These are phyloP conservation scores for Claviceps digitariae DNA, from an alignment of 2,329 filamentous ascomycete species.

Conservation along the genomic window DNA sequence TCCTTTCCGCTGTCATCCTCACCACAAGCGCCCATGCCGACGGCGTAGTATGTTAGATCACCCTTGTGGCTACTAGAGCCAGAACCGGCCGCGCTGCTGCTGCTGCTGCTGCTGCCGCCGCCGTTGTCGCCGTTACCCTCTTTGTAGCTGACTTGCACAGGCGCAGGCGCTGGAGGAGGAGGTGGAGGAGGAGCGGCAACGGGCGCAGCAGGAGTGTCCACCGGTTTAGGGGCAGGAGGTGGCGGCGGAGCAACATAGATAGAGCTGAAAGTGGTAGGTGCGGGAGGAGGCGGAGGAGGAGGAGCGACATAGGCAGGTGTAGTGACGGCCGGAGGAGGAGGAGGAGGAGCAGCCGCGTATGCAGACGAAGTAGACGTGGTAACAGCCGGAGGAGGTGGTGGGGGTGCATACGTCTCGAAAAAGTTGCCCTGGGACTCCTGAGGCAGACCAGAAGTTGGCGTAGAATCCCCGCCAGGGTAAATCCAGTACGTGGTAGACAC, in stretches of 20 bases:
- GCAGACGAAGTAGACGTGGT: constrained; percentile 10
- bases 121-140: not conserved
- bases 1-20: constrained; percentile 44
- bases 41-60: constrained; percentile 61
- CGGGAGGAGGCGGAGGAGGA: constrained; percentile 6
- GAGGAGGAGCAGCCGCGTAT: constrained; percentile 8
- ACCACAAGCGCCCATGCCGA: constrained; percentile 59
- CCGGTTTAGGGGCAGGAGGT: constrained; percentile 5
- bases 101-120: constrained; percentile 4
- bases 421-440: constrained; percentile 15
- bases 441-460: constrained; percentile 12
- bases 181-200: constrained; percentile 7
- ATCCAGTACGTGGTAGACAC: constrained; percentile 33
- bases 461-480: constrained; percentile 19
- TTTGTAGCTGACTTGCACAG: constrained; percentile 2
- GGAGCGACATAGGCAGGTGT: constrained; percentile 14
- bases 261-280: constrained; percentile 6
- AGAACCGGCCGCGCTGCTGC: constrained; percentile 7
- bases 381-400: constrained; percentile 4
- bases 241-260: constrained; percentile 3
- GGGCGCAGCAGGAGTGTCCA: constrained; percentile 4
- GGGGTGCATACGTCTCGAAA: constrained; percentile 13
- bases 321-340: constrained; percentile 12
- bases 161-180: constrained; percentile 6
- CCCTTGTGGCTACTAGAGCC: constrained; percentile 30